Percentiles rank a stretch among this genome's conserved stretches.
Evolutionary conservation across 805 yeast genomes (phyloP).

Genomic region (Hanseniaspora guilliermondii): DNA sequence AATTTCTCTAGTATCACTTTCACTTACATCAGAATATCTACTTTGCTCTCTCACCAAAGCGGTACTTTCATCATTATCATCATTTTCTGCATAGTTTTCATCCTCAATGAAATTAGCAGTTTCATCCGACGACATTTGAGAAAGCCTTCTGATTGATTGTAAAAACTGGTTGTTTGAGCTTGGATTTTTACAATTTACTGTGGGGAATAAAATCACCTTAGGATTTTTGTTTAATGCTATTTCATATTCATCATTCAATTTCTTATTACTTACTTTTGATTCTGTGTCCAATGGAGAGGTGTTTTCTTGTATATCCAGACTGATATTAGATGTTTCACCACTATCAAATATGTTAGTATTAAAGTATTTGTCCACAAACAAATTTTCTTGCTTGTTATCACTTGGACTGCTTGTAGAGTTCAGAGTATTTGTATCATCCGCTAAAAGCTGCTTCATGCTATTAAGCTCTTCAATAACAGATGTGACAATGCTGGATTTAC

Average conservation of each 20-base stretch:
- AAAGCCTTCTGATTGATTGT: background rate
- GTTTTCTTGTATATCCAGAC: background rate
- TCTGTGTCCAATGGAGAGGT: background rate
- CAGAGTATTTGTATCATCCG: background rate
- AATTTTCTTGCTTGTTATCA: background rate
- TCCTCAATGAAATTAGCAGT: background rate
- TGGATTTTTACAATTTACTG: constrained; percentile 7
- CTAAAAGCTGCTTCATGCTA: background rate
- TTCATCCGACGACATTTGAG: background rate
- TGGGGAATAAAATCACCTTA: constrained; percentile 2
- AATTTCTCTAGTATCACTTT: background rate
- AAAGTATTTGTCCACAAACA: background rate
- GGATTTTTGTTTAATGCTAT: constrained; percentile 3
- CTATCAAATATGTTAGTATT: background rate
- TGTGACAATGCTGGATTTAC: constrained; percentile 8
- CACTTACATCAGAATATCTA: background rate
- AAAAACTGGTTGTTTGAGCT: background rate
- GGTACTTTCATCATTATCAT: background rate
- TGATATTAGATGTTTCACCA: background rate
- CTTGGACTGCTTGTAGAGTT: background rate
- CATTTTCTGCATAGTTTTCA: background rate
- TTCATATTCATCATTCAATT: background rate
- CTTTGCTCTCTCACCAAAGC: background rate
- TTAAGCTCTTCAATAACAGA: constrained; percentile 6
- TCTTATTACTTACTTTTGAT: background rate